A percentile compares a stretch with the other conserved stretches of the same genome.
These are phyloP conservation scores for Botrytis galanthina DNA, from an alignment of 2,329 filamentous ascomycete genomes.

Conservation along the genomic window DNA sequence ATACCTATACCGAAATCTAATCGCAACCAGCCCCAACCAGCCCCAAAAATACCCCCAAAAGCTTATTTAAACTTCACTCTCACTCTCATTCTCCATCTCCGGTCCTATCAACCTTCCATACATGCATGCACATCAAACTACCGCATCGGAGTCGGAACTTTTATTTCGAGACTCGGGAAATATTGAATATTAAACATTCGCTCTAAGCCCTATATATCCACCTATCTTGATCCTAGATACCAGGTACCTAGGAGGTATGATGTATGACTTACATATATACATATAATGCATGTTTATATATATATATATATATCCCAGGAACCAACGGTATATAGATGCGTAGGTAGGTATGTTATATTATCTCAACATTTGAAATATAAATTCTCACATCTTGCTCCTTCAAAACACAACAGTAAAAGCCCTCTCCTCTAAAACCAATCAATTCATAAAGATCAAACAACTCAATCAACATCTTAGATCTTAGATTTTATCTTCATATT, in stretches of 20 bases:
- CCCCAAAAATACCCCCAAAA: not conserved
- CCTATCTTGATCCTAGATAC: too few species aligned
- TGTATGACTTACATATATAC: not conserved
- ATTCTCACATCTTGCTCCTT: not conserved
- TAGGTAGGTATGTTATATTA: not conserved
- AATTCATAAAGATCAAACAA: not conserved
- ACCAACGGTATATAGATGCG: not conserved
- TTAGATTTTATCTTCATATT: not conserved
- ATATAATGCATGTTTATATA: not conserved
- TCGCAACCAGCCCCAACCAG: too few species aligned
- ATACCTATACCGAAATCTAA: not conserved
- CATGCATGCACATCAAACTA: not conserved
- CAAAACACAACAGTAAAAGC: not conserved
- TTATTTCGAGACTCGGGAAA: not conserved
- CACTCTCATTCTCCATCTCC: too few species aligned
- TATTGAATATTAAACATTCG: not conserved
- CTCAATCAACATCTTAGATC: not conserved
- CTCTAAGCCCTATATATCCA: not conserved
- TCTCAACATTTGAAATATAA: not conserved
- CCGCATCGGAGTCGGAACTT: not conserved
- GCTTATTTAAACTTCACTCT: not conserved
- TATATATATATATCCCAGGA: not conserved
- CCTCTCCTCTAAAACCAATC: not conserved
- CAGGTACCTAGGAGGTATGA: not conserved
- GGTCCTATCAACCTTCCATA: rapidly evolving